Conservation (phyloP, 345 rosid genomes). For the Melastoma malabathricum region DNA sequence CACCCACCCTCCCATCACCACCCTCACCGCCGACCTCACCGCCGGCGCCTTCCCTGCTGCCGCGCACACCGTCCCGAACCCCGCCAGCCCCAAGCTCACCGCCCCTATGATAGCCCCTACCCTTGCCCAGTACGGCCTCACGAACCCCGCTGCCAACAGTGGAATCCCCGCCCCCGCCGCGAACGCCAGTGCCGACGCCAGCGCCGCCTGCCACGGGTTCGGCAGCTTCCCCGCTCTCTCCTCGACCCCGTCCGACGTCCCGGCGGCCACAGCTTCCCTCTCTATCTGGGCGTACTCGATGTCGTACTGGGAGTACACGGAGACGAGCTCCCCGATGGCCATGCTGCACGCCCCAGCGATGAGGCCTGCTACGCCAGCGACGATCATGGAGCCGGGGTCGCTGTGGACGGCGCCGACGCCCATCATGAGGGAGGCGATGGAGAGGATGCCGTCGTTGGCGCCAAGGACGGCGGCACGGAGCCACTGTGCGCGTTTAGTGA, state of each 20-base stretch:
- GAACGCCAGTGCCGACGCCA: conserved; percentile 30
- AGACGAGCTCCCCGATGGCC: conserved; percentile 82
- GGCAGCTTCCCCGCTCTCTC: conserved; percentile 18
- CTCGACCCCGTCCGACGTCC: background rate
- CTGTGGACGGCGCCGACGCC: conserved; percentile 58
- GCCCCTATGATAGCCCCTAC: conserved; percentile 17
- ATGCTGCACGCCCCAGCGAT: conserved; percentile 71
- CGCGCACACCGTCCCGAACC: conserved; percentile 25
- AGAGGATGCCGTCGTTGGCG: conserved; percentile 70
- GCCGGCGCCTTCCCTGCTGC: conserved; percentile 18
- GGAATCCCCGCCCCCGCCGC: conserved; percentile 24
- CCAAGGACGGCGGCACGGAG: conserved; percentile 74
- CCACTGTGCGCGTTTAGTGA: conserved; percentile 65
- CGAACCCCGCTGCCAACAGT: conserved; percentile 19
- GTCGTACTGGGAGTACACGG: conserved; percentile 64
- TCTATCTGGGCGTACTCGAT: conserved; percentile 43
- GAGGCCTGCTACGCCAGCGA: conserved; percentile 62
- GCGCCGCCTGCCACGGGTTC: conserved; percentile 24
- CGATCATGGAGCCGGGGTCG: conserved; percentile 49
- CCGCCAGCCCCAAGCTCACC: conserved; percentile 21
- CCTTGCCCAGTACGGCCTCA: conserved; percentile 16
- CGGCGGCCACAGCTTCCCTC: conserved; percentile 15
- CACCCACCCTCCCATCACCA: conserved; percentile 33
- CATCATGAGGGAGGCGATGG: conserved; percentile 72
- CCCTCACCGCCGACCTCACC: conserved; percentile 19